Evolutionary conservation across 768 basidiomycete species (phyloP).

Genomic region (Suillus subluteus): DNA sequence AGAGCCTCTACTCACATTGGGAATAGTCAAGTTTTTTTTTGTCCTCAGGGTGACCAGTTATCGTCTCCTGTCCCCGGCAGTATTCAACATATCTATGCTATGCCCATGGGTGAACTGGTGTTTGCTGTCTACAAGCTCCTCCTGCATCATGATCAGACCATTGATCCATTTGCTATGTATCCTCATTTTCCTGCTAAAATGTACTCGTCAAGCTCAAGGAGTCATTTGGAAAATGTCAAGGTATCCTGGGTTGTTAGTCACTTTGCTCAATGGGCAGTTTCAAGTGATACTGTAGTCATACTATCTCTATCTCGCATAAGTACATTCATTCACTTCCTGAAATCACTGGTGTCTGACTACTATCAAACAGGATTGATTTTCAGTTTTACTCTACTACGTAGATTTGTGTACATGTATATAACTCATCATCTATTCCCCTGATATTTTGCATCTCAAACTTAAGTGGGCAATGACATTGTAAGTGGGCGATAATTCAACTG

Average conservation of each 20-base stretch:
- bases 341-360: not conserved
- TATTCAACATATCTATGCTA: constrained; percentile 11
- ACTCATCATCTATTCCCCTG: too few species aligned
- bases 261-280: constrained; percentile 3
- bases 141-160: not conserved
- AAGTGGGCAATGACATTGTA: not conserved
- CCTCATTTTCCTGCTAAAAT: constrained; percentile 1
- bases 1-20: not conserved
- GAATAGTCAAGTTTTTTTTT: not conserved
- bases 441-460: not conserved
- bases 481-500: not conserved
- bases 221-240: constrained; percentile 5
- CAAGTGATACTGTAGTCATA: constrained; percentile 6
- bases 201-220: not conserved
- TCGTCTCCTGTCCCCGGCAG: constrained; percentile 3
- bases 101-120: not conserved
- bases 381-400: not conserved
- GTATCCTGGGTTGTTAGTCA: constrained; percentile 8
- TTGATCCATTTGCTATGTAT: constrained; percentile 7
- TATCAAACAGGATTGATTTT: not conserved
- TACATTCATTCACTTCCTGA: not conserved
- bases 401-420: too few species aligned
- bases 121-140: constrained; percentile 16
- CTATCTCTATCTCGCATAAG: constrained; percentile 6
- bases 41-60: not conserved